Conservation (phyloP, 148 eudicot genomes). For the Camellia japonica region DNA sequence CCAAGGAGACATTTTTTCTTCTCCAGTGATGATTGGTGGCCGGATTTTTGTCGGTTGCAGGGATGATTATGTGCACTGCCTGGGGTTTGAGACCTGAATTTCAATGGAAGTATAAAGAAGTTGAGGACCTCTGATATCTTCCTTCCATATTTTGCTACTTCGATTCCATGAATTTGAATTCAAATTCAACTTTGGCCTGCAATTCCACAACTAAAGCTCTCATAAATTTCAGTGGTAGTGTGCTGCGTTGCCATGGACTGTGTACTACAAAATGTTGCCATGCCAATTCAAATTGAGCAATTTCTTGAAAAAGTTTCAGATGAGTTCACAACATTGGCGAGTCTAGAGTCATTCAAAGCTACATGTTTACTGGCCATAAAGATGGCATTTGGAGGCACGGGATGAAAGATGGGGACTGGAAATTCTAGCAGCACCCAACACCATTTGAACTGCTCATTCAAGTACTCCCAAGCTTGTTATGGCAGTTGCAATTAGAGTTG, state of each 20-base stretch:
- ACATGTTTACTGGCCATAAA: too few species aligned
- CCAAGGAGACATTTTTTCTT: conserved; percentile 76
- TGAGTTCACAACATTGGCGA: too few species aligned
- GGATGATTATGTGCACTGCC: conserved; percentile 76
- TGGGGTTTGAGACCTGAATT: conserved; percentile 30
- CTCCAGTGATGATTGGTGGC: conserved; percentile 89
- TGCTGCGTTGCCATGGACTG: neutral
- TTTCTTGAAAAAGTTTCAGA: too few species aligned
- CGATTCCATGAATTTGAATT: neutral
- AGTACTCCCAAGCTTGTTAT: too few species aligned
- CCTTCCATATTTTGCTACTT: neutral
- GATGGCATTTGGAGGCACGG: too few species aligned
- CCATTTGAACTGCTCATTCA: too few species aligned
- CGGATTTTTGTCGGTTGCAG: conserved; percentile 86
- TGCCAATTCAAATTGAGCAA: neutral
- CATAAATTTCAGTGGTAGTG: neutral
- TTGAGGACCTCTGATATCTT: neutral
- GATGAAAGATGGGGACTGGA: too few species aligned
- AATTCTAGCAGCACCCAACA: too few species aligned
- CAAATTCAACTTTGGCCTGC: neutral
- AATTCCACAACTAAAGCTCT: neutral
- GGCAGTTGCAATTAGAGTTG: too few species aligned
- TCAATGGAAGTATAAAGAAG: conserved; percentile 6
- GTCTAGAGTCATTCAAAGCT: too few species aligned
- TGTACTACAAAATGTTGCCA: neutral